Conservation (phyloP, 192 early-diverging fungal genomes). For the Dissophora globulifera region DNA sequence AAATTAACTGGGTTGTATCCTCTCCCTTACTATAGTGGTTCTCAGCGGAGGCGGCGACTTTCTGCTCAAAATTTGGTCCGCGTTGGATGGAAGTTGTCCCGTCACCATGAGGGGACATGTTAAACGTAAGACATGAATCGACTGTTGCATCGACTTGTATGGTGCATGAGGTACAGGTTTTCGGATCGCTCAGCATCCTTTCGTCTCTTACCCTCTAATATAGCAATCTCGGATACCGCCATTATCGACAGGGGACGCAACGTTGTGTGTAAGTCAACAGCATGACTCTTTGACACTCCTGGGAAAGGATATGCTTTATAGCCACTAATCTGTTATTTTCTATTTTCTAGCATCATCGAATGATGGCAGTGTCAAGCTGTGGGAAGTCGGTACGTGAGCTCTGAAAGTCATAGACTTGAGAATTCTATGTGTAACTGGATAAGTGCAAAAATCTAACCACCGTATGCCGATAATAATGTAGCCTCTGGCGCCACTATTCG, state of each 20-base stretch:
- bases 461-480: conserved; percentile 3
- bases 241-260: conserved; percentile 75
- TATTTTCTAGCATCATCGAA: conserved; percentile 57
- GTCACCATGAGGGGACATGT: conserved; percentile 77
- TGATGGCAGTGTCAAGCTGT: conserved; percentile 65
- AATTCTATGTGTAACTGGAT: too few relatives aligned
- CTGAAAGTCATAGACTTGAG: too few relatives aligned
- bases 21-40: conserved; percentile 53
- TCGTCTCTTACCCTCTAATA: background rate
- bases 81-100: conserved; percentile 76
- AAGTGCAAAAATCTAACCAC: background rate
- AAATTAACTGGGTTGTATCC: background rate
- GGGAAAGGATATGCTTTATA: too few relatives aligned
- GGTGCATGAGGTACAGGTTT: too few relatives aligned
- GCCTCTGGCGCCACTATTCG: conserved; percentile 57
- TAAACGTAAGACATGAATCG: conserved; percentile 46
- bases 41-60: conserved; percentile 76
- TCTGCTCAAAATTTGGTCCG: conserved; percentile 79
- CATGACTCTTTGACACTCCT: too few relatives aligned
- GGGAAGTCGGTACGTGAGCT: conserved; percentile 70
- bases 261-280: conserved; percentile 68
- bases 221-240: conserved; percentile 69
- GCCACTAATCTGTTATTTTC: background rate
- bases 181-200: too few relatives aligned
- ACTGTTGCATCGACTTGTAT: too few relatives aligned